These are phyloP conservation scores for Eustoma russellianum DNA, from an alignment of 257 asterid species.

Conservation along the genomic window DNA sequence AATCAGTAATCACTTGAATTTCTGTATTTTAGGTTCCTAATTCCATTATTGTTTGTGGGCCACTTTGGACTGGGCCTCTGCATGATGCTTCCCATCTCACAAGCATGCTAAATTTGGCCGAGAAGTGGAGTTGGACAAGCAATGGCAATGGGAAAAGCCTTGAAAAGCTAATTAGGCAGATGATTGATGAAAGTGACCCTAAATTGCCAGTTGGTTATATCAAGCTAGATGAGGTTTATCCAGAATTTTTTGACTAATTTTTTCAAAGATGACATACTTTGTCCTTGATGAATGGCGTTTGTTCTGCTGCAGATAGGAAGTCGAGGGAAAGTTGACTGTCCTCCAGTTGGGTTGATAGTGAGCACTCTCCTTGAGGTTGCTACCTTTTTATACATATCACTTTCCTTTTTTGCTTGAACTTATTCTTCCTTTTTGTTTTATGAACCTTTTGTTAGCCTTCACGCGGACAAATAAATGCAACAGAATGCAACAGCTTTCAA, in stretches of 20 bases:
- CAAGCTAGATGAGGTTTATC: constrained; percentile 68
- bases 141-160: constrained; percentile 49
- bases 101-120: constrained; percentile 59
- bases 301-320: constrained; percentile 53
- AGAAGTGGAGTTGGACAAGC: constrained; percentile 78
- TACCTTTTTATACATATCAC: background rate
- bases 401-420: no score
- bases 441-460: no score
- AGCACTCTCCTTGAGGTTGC: constrained; percentile 49
- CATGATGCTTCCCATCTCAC: constrained; percentile 48
- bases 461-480: no score
- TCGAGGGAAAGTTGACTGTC: constrained; percentile 72
- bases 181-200: constrained; percentile 86
- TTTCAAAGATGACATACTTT: background rate
- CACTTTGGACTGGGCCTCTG: constrained; percentile 94
- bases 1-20: no score
- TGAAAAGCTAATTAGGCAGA: constrained; percentile 47
- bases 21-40: constrained; percentile 39
- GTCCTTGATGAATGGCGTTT: background rate
- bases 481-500: no score
- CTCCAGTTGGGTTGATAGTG: constrained; percentile 41
- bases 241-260: constrained; percentile 5
- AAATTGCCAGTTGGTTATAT: constrained; percentile 68
- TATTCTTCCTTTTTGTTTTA: no score
- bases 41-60: constrained; percentile 82